Base-by-base conservation (phyloP, 2,329 filamentous ascomycete genomes). In the Aspergillus nomiae region DNA sequence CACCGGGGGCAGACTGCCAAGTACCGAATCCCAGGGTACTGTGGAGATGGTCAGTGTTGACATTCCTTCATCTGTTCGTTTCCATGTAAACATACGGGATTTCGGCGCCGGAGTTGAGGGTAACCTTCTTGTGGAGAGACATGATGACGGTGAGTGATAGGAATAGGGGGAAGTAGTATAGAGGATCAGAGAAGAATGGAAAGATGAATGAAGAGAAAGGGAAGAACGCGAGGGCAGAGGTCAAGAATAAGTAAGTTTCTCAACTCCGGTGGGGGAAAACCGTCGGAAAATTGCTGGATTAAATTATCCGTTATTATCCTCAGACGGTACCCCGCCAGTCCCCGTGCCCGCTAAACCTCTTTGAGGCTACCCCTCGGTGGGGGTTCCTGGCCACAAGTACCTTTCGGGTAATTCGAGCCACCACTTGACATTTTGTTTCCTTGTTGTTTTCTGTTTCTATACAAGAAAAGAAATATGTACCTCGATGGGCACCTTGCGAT, bases 11-110 rank as follows among this genome's bases (percentile, higher is more conserved):
- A 45, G 77, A 75, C 63, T 79, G 77, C 77, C 77, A 79, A 62
- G 77, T 79, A 57, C 77, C 77, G 60, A 78, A 79, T 62, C 77
- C 77, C 67, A 78, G 68, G 62, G 76, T 74, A 65, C 76, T 78
- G 54, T 16, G 46, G 3, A 34, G n/a, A 41, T 8, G 51, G 63
- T 65, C 45, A 55, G 51, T 55, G 51, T 36, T 48, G 38, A 56
- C 21, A 9, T 21, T 56, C 3, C 14, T 21, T 51, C 24, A 26
- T 36, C 16, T 10, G 5, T n/a, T 6, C 64, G 38, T 3, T 43
- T 54, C n/a, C 28, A 26, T 24, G 34, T 21, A 2, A 24, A 73
- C 76, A 57, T 73, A 78, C 77, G 77, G 76, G 68, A 78, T 77
- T 67, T 75, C 62, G 62, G 71, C 67, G 62, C 77, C 76, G 58